Evolutionary conservation across 2,329 filamentous ascomycete genomes (phyloP).

Genomic region (Pseudogymnoascus sp.): DNA sequence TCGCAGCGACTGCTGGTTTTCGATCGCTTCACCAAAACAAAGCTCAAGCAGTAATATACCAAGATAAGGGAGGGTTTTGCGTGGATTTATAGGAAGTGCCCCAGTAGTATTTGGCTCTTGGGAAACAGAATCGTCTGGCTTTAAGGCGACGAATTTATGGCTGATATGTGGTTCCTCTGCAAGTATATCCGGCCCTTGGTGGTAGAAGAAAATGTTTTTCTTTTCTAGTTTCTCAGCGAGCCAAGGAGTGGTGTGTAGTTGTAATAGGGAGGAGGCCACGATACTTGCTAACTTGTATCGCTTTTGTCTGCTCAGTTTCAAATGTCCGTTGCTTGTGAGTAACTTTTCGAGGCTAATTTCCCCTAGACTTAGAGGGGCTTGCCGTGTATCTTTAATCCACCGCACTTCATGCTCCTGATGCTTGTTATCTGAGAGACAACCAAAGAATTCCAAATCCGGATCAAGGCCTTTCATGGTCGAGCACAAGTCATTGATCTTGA

Average conservation of each 20-base stretch:
- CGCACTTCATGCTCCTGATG: slow-evolving; percentile 11
- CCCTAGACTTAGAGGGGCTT: slow-evolving; percentile 11
- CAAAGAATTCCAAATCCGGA: slow-evolving; percentile 9
- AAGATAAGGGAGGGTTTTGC: slow-evolving; percentile 15
- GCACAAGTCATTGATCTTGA: slow-evolving; percentile 18
- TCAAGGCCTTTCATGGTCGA: slow-evolving; percentile 7
- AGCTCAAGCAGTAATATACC: slow-evolving; percentile 23
- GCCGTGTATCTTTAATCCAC: neutral
- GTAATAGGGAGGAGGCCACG: slow-evolving; percentile 19
- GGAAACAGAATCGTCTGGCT: neutral
- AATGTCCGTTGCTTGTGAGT: slow-evolving; percentile 4
- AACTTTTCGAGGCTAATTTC: slow-evolving; percentile 14
- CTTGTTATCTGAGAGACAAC: slow-evolving; percentile 16
- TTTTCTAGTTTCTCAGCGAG: slow-evolving; percentile 18
- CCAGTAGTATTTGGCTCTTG: neutral
- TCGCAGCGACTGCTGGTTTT: slow-evolving; percentile 15
- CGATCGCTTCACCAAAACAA: slow-evolving; percentile 21
- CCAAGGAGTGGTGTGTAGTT: slow-evolving; percentile 22
- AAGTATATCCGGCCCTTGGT: slow-evolving; percentile 11
- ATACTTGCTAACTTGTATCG: slow-evolving; percentile 20
- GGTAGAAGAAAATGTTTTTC: slow-evolving; percentile 19
- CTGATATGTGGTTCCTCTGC: slow-evolving; percentile 18
- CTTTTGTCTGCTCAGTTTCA: slow-evolving; percentile 15
- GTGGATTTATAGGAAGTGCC: slow-evolving; percentile 6
- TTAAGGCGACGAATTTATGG: neutral